Evolutionary conservation across 116 monocot genomes (phyloP).

Genomic region (Dioscorea cayenensis): DNA sequence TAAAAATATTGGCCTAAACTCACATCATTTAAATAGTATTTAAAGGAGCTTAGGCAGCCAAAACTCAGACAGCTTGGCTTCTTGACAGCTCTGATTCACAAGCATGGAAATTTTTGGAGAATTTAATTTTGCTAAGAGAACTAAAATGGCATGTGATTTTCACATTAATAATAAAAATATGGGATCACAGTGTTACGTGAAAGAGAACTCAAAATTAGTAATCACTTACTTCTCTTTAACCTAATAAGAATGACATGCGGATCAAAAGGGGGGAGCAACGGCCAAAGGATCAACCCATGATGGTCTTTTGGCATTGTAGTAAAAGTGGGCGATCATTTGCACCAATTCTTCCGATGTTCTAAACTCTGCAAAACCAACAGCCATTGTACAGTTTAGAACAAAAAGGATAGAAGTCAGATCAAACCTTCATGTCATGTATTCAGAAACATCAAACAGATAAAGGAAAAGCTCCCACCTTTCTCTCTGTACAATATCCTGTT

Average conservation of each 20-base stretch:
- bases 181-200: too few relatives aligned
- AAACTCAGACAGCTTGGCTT: too few relatives aligned
- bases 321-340: conserved; percentile 93
- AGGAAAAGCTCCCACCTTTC: conserved; percentile 42
- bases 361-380: conserved; percentile 39
- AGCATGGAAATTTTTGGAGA: too few relatives aligned
- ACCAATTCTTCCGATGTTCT: conserved; percentile 82
- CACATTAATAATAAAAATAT: too few relatives aligned
- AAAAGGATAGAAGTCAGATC: not conserved
- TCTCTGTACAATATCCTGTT: conserved; percentile 84
- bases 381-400: not conserved
- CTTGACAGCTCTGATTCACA: too few relatives aligned
- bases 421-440: not conserved
- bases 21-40: too few relatives aligned
- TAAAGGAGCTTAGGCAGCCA: too few relatives aligned
- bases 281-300: conserved; percentile 60
- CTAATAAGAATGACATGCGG: not conserved
- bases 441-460: not conserved
- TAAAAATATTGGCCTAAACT: too few relatives aligned
- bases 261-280: conserved; percentile 24
- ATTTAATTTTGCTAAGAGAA: too few relatives aligned
- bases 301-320: conserved; percentile 92
- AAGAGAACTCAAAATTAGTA: not conserved
- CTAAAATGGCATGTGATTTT: too few relatives aligned
- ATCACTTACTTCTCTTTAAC: not conserved